Base-by-base conservation (phyloP, 73 alveolate genomes). In the Paramecium biaurelia region DNA sequence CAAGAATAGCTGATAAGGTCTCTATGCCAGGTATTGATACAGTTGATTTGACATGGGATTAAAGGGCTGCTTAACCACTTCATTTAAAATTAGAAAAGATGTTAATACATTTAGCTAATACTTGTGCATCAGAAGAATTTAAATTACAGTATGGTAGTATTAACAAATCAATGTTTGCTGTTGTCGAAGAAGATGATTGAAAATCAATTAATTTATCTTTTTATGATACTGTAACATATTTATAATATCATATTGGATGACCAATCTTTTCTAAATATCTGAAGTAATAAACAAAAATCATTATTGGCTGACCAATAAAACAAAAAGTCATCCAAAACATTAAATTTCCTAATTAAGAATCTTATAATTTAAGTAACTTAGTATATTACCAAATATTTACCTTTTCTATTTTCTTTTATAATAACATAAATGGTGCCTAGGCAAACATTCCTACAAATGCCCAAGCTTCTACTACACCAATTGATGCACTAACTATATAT, bases 271-370 rank as follows among this genome's bases (percentile, higher is more conserved):
- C 90, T 43, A 79, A 42, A 79, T 43, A 79, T 42, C 90, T 38
- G 7, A 79, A 79, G 56, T 95, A 95, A 76, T 95, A 95, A 82
- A 94, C 89, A 24, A 95, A 84, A 12, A 94, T 92, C 42, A 95
- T 97, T 1, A 95, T 85, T 5, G 99, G 99, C 82, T 96, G 94
- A 28, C 99, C 99, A 37, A 96, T 85, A 76, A 96, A 92, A 82
- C 97, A 86, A 85, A 96, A 96, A 10, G 95, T 67, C 35, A 94
- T 67, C 99, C 99, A 96, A 74, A 94, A 96, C 72, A 93, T 58
- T 47, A 92, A 63, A 85, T 96, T 96, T 42, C 96, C 96, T 57
- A 93, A 59, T 95, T 96, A 90, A 59, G 93, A 86, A 28, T 89
- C 57, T 92, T 92, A 63, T 70, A 89, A 45, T 70, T 89, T 89